phyloP scores from a whole-genome alignment of 345 rosid species.

The Raphanus raphanistrum region DNA sequence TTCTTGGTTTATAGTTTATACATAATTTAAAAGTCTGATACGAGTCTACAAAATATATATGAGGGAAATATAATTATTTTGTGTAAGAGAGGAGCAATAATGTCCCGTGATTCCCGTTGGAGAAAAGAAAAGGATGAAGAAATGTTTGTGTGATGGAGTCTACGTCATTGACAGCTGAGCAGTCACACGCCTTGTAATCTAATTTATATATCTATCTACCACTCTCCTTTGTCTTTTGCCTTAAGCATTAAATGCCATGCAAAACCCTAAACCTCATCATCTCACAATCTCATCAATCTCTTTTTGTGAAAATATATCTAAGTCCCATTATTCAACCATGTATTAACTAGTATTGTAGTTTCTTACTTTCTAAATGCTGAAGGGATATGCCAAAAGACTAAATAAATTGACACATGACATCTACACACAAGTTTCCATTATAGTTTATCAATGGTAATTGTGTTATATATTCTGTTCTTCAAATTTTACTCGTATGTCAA shows the following conservation, averaged over 20 bases:
- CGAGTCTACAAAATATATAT: constrained; percentile 7
- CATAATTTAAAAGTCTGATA: constrained; percentile 20
- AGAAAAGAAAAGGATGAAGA: not conserved
- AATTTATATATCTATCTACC: constrained; percentile 36
- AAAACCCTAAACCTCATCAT: constrained; percentile 26
- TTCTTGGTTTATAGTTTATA: not conserved
- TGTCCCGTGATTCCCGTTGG: constrained; percentile 40
- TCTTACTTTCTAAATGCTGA: not conserved
- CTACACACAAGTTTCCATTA: not conserved
- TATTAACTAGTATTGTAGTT: constrained; percentile 1
- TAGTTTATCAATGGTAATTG: not conserved
- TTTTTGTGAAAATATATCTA: not conserved
- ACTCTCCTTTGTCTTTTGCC: constrained; percentile 9
- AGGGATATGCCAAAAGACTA: not conserved
- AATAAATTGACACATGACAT: not conserved
- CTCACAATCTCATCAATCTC: not conserved
- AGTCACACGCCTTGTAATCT: constrained; percentile 40
- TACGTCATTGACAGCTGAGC: constrained; percentile 38
- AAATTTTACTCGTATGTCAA: not conserved
- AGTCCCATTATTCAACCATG: not conserved
- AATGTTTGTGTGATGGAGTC: constrained; percentile 28
- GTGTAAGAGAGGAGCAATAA: constrained; percentile 18
- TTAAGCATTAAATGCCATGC: constrained; percentile 29
- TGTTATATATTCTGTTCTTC: not conserved
- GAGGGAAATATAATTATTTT: not conserved